Evolutionary conservation across 2,329 filamentous ascomycete genomes (phyloP).

Genomic region (Phaeosphaeriaceae sp.): DNA sequence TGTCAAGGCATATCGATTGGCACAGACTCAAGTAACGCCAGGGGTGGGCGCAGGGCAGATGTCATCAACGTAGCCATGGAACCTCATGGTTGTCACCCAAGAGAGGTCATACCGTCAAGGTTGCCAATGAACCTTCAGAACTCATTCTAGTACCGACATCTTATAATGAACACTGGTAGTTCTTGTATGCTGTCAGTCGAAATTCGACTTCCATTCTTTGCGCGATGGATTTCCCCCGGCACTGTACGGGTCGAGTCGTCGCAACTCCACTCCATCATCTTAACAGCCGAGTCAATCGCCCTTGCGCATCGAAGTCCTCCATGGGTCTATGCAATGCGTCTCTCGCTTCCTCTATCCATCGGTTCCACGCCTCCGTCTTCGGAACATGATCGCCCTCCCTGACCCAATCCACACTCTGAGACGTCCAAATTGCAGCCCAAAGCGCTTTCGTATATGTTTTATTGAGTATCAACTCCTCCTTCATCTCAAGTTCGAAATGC

Average conservation of each 20-base stretch:
- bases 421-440: neutral
- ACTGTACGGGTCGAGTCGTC: no score
- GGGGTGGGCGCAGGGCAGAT: no score
- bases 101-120: no score
- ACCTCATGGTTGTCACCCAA: no score
- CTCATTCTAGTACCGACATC: no score
- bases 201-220: no score
- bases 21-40: no score
- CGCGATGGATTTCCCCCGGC: no score
- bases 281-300: neutral
- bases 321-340: neutral
- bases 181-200: no score
- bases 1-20: conserved; percentile 12
- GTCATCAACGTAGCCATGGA: no score
- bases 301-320: neutral
- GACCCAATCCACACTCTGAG: neutral
- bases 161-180: no score
- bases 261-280: neutral
- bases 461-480: neutral
- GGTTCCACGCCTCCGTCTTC: neutral
- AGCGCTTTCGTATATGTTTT: neutral
- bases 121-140: no score
- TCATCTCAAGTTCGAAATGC: neutral
- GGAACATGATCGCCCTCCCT: neutral
- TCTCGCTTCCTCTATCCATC: neutral